phyloP scores from a whole-genome alignment of 805 yeast genomes.

The Kluyveromyces siamensis region DNA sequence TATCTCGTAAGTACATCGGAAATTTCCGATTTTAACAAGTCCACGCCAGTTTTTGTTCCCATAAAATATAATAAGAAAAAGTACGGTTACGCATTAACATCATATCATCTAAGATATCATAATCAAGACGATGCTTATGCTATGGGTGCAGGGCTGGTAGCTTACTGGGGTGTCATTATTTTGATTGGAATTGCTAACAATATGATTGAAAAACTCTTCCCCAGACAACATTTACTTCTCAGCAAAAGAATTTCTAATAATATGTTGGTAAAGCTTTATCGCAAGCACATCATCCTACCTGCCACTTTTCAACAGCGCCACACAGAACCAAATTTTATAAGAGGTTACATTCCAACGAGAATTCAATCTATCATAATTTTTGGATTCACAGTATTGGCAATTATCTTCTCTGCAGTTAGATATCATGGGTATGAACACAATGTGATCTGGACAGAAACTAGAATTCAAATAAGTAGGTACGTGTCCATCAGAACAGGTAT shows the following conservation, averaged over 20 bases:
- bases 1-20: conserved; percentile 18
- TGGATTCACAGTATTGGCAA: conserved; percentile 4
- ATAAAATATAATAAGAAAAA: conserved; percentile 1
- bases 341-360: conserved; percentile 2
- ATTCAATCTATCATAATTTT: conserved; percentile 5
- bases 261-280: neutral
- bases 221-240: conserved; percentile 20
- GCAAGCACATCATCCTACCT: neutral
- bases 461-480: conserved; percentile 8
- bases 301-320: neutral
- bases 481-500: conserved; percentile 46
- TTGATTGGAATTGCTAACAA: conserved; percentile 28
- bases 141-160: conserved; percentile 36
- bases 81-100: neutral
- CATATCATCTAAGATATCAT: conserved; percentile 1
- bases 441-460: conserved; percentile 2
- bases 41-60: conserved; percentile 16
- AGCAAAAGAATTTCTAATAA: neutral
- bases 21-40: conserved; percentile 27
- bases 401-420: conserved; percentile 3
- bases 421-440: conserved; percentile 2
- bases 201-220: conserved; percentile 30
- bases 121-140: conserved; percentile 32
- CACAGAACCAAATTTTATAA: neutral
- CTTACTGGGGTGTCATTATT: conserved; percentile 39